Percentiles rank a stretch among this genome's conserved stretches.
Conservation (phyloP, 371 early-diverging fungal genomes). For the Apophysomyces variabilis region DNA sequence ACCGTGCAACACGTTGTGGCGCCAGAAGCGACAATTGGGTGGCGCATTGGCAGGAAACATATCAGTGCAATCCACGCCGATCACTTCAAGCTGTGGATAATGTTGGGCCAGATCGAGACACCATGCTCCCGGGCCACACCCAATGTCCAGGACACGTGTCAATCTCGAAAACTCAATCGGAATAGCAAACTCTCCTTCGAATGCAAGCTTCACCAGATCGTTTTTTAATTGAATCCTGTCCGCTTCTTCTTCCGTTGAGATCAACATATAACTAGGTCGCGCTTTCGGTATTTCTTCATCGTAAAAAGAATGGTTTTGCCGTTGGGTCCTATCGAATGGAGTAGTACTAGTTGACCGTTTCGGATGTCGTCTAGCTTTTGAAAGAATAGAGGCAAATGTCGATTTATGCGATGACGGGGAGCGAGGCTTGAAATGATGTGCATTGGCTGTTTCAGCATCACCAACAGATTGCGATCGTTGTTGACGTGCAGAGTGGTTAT, state of each 20-base stretch:
- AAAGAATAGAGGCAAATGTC: constrained; percentile 5
- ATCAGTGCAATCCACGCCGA: constrained; percentile 37
- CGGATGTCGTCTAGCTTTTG: constrained; percentile 20
- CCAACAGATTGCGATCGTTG: constrained; percentile 8
- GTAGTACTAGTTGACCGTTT: constrained; percentile 1
- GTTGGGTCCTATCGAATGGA: background rate
- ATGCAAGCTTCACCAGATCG: constrained; percentile 41
- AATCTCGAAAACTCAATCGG: constrained; percentile 32
- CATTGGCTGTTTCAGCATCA: constrained; percentile 1
- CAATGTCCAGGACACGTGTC: constrained; percentile 30
- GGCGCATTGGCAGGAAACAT: constrained; percentile 41
- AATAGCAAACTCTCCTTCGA: constrained; percentile 39
- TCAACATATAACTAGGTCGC: constrained; percentile 10
- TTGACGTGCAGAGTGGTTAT: constrained; percentile 6
- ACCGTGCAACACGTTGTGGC: constrained; percentile 30
- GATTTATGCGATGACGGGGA: constrained; percentile 3
- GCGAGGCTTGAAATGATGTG: background rate
- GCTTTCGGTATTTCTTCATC: background rate
- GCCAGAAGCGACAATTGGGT: constrained; percentile 30
- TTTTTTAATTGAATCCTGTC: constrained; percentile 17
- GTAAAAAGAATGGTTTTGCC: background rate
- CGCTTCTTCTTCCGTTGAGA: constrained; percentile 8
- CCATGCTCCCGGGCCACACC: constrained; percentile 46
- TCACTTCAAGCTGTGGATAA: constrained; percentile 33
- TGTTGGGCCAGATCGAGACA: constrained; percentile 37